Evolutionary conservation across 371 early-diverging fungal species (phyloP).

Genomic region (Choanephora cucurbitarum): DNA sequence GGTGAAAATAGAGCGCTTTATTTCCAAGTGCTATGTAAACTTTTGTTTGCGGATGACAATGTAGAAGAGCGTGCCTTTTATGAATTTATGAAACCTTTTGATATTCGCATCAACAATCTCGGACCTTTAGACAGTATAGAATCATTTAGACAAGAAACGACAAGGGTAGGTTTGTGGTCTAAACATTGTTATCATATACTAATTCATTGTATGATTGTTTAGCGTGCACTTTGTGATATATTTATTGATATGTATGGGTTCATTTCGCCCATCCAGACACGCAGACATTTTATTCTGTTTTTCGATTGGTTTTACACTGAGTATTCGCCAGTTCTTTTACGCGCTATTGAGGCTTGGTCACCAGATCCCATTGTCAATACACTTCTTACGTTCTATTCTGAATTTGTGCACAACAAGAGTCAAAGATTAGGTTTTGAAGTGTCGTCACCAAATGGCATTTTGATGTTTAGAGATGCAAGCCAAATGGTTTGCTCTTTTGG

Average conservation of each 20-base stretch:
- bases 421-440: constrained; percentile 85
- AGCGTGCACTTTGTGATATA: constrained; percentile 59
- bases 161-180: constrained; percentile 28
- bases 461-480: constrained; percentile 89
- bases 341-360: constrained; percentile 71
- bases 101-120: constrained; percentile 49
- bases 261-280: constrained; percentile 65
- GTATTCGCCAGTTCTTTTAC: constrained; percentile 63
- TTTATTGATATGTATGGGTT: constrained; percentile 86
- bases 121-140: constrained; percentile 35
- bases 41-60: constrained; percentile 76
- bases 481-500: constrained; percentile 56
- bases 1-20: constrained; percentile 64
- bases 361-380: constrained; percentile 69
- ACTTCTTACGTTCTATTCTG: constrained; percentile 74
- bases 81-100: constrained; percentile 76
- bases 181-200: too few species aligned
- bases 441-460: constrained; percentile 84
- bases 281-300: constrained; percentile 68
- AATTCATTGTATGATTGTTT: too few species aligned
- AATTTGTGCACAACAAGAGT: constrained; percentile 79
- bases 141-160: constrained; percentile 45
- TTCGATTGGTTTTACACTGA: constrained; percentile 86
- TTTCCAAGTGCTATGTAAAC: constrained; percentile 73
- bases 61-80: constrained; percentile 58